Conservation (phyloP, 805 yeast genomes). For the Barnettozyma wickerhamii region DNA sequence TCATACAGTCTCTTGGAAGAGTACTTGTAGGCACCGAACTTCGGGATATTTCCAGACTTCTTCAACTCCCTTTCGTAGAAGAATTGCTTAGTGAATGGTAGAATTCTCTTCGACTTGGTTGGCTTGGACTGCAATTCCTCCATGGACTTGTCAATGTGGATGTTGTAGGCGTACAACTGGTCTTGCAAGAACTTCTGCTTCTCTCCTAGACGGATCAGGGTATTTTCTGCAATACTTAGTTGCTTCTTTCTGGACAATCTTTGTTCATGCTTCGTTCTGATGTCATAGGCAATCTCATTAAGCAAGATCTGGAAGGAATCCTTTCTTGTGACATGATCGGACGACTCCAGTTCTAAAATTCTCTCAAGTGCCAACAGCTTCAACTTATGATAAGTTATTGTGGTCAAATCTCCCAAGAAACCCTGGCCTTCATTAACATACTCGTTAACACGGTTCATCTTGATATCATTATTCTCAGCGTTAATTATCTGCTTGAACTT, state of each 20-base stretch:
- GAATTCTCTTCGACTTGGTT: conserved; percentile 28
- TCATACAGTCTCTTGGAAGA: conserved; percentile 73
- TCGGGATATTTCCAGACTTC: conserved; percentile 61
- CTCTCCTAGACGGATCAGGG: conserved; percentile 40
- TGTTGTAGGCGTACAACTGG: conserved; percentile 39
- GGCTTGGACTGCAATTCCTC: conserved; percentile 41
- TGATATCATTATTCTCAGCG: conserved; percentile 37
- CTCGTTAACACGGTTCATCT: conserved; percentile 35
- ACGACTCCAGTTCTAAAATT: conserved; percentile 67
- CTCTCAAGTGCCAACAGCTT: conserved; percentile 73
- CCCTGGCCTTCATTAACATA: conserved; percentile 40
- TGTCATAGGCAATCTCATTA: conserved; percentile 81
- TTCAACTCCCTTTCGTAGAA: conserved; percentile 70
- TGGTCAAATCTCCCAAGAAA: conserved; percentile 45
- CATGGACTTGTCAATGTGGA: conserved; percentile 48
- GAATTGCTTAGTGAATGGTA: conserved; percentile 68
- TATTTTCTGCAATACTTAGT: conserved; percentile 38
- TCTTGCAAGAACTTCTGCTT: conserved; percentile 40
- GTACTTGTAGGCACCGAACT: conserved; percentile 75
- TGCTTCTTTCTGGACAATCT: conserved; percentile 44
- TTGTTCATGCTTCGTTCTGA: conserved; percentile 51
- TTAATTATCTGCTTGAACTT: conserved; percentile 52
- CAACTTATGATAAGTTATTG: conserved; percentile 61
- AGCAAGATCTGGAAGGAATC: conserved; percentile 75
- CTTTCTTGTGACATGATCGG: conserved; percentile 58